These are phyloP conservation scores for Alternaria atra DNA, from an alignment of 2,329 filamentous ascomycete species.

Conservation along the genomic window DNA sequence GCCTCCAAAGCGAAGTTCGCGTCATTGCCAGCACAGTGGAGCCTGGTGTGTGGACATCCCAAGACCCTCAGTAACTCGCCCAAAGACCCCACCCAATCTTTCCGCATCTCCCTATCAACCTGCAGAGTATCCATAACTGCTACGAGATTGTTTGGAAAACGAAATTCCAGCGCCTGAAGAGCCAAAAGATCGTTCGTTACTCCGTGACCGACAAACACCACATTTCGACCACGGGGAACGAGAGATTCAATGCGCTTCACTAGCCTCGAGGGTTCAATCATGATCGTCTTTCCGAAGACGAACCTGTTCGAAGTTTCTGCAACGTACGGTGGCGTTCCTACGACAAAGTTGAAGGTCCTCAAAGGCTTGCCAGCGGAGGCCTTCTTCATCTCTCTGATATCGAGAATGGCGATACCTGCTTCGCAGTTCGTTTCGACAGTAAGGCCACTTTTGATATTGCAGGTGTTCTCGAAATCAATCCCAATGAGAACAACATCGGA, in stretches of 20 bases:
- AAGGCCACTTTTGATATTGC: neutral
- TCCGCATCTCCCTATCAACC: neutral
- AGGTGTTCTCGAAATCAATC: neutral
- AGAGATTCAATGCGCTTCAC: neutral
- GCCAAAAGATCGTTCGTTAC: neutral
- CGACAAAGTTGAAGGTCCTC: neutral
- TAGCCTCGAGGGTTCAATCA: neutral
- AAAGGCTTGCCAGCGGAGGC: neutral
- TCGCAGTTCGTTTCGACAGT: neutral
- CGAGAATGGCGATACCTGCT: neutral
- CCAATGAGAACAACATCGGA: neutral
- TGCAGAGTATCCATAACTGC: neutral
- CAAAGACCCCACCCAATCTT: neutral
- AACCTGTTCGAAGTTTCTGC: neutral
- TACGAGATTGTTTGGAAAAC: neutral
- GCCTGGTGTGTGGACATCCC: neutral
- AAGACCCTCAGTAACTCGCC: neutral
- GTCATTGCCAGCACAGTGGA: neutral
- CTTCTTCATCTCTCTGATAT: neutral
- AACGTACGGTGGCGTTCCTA: neutral
- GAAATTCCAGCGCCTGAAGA: neutral
- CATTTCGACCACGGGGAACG: neutral
- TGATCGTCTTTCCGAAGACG: neutral
- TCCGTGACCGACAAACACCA: neutral
- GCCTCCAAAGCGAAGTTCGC: neutral